Evolutionary conservation across 2,329 filamentous ascomycete species (phyloP), one percentile per base, ranked within the genome.

Genomic region (Diaporthe citrichinensis): DNA sequence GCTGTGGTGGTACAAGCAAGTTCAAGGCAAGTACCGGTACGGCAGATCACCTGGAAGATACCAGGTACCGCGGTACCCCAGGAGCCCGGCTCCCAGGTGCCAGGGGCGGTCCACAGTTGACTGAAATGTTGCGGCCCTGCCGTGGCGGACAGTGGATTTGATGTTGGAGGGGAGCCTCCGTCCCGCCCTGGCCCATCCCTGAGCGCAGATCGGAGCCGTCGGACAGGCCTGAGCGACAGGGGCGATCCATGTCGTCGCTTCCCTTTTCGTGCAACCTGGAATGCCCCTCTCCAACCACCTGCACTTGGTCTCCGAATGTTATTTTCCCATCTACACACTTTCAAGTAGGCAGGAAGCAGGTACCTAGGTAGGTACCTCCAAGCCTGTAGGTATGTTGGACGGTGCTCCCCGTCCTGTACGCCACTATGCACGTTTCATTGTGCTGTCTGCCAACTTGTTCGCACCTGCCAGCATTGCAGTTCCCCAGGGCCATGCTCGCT

Each of bases 171-270:
- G 46, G 62, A 49, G 44, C 28, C 62, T 46, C 46, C 31, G 62
- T 68, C 62, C 62, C 65, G 46, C 46, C 65, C 65, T 68, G 65
- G 65, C 46, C 62, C 65, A 68, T 68, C 65, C 65, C 46, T 68
- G 65, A 68, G 65, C 65, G 65, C 65, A 68, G 49, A 69, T 69
- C 65, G 49, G 65, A 69, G 65, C 46, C 65, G 46, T 68, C 46
- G 65, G n/a, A 39, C 46, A 41, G 49, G 65, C 65, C 34, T 55
- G n/a, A 15, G 3, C 9, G 34, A 55, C 65, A 55, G 49, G 65
- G 65, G 49, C 49, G 8, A 69, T 55, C 65, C 65, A 69, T 69
- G 65, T 69, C 34, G 34, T 5, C 9, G 34, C 49, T 55, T 17
- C 28, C 46, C 49, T 25, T 68, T 28, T 20, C 39, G 49, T 41